These are phyloP conservation scores for Kazachstania viticola DNA, from an alignment of 805 yeast genomes.

Conservation along the genomic window DNA sequence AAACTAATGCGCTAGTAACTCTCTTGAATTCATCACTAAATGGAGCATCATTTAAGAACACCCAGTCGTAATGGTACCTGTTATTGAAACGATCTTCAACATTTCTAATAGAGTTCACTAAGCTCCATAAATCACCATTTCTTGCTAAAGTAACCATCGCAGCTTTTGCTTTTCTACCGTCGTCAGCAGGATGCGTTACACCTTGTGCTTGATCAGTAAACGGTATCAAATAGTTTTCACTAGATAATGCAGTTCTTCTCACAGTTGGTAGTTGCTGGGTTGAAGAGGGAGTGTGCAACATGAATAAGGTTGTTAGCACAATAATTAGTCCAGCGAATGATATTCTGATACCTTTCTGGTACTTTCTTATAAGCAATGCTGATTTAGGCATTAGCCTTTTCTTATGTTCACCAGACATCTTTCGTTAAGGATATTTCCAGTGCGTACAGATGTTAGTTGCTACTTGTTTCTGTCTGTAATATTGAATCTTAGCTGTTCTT, in stretches of 20 bases:
- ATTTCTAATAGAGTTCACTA: constrained; percentile 47
- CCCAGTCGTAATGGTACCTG: constrained; percentile 63
- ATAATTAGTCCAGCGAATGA: constrained; percentile 16
- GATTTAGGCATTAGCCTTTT: constrained; percentile 25
- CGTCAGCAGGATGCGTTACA: constrained; percentile 21
- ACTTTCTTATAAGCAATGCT: constrained; percentile 19
- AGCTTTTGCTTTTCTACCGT: constrained; percentile 40
- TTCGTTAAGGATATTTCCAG: too few species aligned
- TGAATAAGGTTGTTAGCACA: constrained; percentile 11
- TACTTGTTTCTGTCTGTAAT: too few species aligned
- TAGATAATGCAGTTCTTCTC: background rate
- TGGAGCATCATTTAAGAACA: constrained; percentile 59
- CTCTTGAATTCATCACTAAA: constrained; percentile 46
- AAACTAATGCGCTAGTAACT: constrained; percentile 37
- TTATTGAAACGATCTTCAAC: constrained; percentile 58
- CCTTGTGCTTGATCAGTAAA: constrained; percentile 22
- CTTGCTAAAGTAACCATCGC: constrained; percentile 61
- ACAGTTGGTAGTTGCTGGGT: background rate
- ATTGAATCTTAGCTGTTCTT: too few species aligned
- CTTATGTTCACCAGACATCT: constrained; percentile 9
- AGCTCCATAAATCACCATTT: constrained; percentile 47
- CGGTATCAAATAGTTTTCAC: constrained; percentile 15
- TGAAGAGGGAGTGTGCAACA: constrained; percentile 4
- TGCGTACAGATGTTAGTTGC: too few species aligned
- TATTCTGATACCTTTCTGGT: constrained; percentile 17